Evolutionary conservation across 2,329 filamentous ascomycete genomes (phyloP), one percentile per base, ranked within the genome.

Genomic region (Penicillium sp.): DNA sequence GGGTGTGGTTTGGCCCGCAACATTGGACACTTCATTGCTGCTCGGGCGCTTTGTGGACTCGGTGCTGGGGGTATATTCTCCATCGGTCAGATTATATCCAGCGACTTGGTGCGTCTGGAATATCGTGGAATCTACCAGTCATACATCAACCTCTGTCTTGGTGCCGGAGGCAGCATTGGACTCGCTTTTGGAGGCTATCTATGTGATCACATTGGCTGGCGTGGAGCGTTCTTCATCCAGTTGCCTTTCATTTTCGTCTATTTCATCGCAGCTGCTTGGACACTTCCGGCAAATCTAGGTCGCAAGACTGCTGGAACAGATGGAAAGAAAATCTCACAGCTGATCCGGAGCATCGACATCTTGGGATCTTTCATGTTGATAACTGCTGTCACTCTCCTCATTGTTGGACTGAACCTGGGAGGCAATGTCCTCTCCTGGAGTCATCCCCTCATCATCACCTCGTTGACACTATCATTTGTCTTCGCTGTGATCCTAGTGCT

Each of bases 21-120:
- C 61, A 90, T 92, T 67, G 81, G 80, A 24, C 84, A 81, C 61
- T 90, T 92, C 63, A 89, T 92, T 54, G 72, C 84, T 2, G 88
- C 88, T 1, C 76, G 89, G 53, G 88, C 88, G 0, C 75, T 88
- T 9, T 89, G 87, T 62, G 89, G 89, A 0, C 71, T 92, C 1
- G 89, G 88, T 4, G 89, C 88, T 0, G 89, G 88, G 0, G 88
- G 87, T 0, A 81, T 88, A 43, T 81, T 89, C 67, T 83, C 86
- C 1, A 89, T 92, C 61, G 85, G 90, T 43, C 83, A 87, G 31
- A 72, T 74, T 11, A 63, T 76, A 1, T 71, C 68, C 11, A 88
- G 86, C 61, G 88, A 92, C 67, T 72, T 90, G 44, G 87, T 92
- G n/a, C 87, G 85, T 4, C 85, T 92, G 50, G 84, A 90, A 75